Base-by-base conservation (phyloP, 2,329 filamentous ascomycete genomes). In the Sphaerostilbella broomeana region DNA sequence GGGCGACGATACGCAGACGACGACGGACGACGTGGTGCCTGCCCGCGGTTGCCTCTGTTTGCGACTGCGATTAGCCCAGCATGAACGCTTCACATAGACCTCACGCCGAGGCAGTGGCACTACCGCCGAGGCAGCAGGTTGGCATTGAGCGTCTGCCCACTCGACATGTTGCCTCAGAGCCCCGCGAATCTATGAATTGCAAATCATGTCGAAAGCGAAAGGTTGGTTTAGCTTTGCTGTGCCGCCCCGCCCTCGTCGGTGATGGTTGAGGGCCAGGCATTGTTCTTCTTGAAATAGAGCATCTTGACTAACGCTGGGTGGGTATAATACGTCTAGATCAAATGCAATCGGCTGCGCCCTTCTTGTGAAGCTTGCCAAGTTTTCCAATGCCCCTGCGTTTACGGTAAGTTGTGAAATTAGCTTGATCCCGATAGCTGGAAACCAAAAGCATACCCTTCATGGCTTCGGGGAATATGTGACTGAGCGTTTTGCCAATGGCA, bases 151-250 rank as follows among this genome's bases (percentile, higher is more conserved):
- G 85, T 46, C 68, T 90, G 49, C 82, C 84, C 18, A 73, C 80
- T 39, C 78, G 82, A 47, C 79, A 83, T 28, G 69, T 78, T 62
- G 79, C 73, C 61, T 82, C 77, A 53, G 84, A 92, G 60, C 85
- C 84, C 27, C 79, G 84, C 54, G 87, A 94, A 69, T 85, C 84
- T 22, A 94, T 94, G 87, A 94, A 94, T 62, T 94, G 87, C 77
- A 94, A 94, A 63, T 92, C 86, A 41, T 94, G 87, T 69, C 78
- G 87, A 51, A 94, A 94, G 65, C 75, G 87, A 67, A 94, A 94
- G 81, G 86, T 90, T 63, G 33, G 67, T 50, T 39, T 44, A 16
- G 11, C 16, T 5, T 21, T 6, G 11, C 4, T 17, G 12, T 15
- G 19, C 16, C 27, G 20, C 15, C 32, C 16, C 21, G 25, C 11